Percentiles rank a stretch among this genome's conserved stretches.
Evolutionary conservation across 2,329 filamentous ascomycete genomes (phyloP).

Genomic region (Hypoxylon sp.): DNA sequence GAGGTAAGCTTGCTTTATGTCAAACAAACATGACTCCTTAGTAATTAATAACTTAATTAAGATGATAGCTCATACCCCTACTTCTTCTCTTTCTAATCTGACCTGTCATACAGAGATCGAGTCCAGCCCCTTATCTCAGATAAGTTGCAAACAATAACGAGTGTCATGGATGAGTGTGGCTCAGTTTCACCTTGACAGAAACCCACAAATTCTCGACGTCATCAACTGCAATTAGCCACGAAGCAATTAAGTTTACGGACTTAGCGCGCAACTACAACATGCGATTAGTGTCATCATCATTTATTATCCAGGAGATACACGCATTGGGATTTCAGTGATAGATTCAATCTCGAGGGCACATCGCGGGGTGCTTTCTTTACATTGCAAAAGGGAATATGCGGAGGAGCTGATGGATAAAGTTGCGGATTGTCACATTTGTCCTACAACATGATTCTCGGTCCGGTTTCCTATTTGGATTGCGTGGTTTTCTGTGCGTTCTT

Average conservation of each 20-base stretch:
- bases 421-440: not conserved
- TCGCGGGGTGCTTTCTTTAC: not conserved
- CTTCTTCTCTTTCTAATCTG: not conserved
- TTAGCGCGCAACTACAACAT: constrained; percentile 10
- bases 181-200: constrained; percentile 7
- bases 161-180: constrained; percentile 20
- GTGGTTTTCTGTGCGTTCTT: constrained; percentile 79
- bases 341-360: not conserved
- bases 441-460: constrained; percentile 77
- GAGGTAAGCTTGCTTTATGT: not conserved
- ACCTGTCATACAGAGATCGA: not conserved
- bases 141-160: not conserved
- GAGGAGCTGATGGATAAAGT: not conserved
- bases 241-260: constrained; percentile 10
- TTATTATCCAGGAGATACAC: not conserved
- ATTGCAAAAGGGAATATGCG: not conserved
- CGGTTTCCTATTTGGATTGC: constrained; percentile 83
- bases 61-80: not conserved
- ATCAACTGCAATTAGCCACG: constrained; percentile 17
- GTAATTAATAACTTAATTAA: not conserved
- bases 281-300: constrained; percentile 18
- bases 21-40: not conserved
- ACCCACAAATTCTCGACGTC: constrained; percentile 45
- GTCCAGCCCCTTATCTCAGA: too few relatives aligned
- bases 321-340: constrained; percentile 3